phyloP scores from a whole-genome alignment of 139 green algal genomes.

The Closterium sp. region DNA sequence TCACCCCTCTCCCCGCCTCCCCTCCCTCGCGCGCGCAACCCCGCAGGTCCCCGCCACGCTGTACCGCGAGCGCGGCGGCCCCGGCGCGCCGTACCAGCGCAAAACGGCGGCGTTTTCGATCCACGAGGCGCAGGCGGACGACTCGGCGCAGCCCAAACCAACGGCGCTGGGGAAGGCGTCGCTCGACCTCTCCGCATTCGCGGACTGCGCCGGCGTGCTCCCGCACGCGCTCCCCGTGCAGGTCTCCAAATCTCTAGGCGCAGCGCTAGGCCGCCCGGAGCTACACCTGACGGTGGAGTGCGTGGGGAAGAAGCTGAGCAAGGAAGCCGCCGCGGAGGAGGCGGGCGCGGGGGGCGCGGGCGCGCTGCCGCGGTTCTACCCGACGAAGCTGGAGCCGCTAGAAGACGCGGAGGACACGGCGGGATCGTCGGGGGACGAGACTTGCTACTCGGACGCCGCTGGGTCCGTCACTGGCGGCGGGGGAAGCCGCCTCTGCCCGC shows the following conservation, averaged over 20 bases:
- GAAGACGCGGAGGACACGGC: background rate
- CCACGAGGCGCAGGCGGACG: background rate
- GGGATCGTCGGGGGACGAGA: background rate
- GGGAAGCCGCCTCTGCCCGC: background rate
- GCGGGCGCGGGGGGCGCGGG: too few relatives aligned
- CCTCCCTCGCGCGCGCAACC: background rate
- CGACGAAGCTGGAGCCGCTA: background rate
- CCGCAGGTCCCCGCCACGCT: background rate
- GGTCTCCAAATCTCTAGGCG: background rate
- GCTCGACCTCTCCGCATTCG: background rate
- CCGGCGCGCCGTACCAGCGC: background rate
- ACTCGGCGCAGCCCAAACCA: background rate
- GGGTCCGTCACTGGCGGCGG: background rate
- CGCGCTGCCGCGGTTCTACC: background rate
- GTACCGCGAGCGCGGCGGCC: background rate
- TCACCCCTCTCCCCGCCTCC: background rate
- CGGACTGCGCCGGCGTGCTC: background rate
- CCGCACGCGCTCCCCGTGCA: background rate
- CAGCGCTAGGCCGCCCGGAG: background rate
- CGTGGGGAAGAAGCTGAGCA: constrained; percentile 7
- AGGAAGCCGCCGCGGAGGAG: background rate
- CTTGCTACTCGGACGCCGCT: background rate
- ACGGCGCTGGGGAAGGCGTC: background rate
- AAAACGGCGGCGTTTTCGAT: background rate
- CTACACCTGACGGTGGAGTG: background rate